Base-by-base conservation (phyloP, 306 rosid species). In the Prunus campanulata region DNA sequence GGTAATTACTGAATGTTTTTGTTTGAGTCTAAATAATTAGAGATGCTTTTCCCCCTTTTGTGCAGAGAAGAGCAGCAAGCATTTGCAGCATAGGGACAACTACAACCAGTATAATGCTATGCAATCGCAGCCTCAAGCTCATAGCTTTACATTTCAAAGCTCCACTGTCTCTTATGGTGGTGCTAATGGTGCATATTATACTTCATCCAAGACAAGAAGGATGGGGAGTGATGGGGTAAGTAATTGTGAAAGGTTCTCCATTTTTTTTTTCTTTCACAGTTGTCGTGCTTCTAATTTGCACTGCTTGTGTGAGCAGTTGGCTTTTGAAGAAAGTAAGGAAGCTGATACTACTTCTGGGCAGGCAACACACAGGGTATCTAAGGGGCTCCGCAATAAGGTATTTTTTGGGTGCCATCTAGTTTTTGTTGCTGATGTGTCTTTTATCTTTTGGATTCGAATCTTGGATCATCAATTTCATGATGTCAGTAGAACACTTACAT, bases 191-290 rank as follows among this genome's bases (percentile, higher is more conserved):
- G 68, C 83, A n/a, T 89, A 88, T 82, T 82, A 89, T 78, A 85
- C 96, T 46, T 80, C 95, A 11, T 90, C 98, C 20, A 82, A 71
- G 79, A 83, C 85, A 25, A 89, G 86, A 79, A 92, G 96, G 81
- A 44, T 81, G 3, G 97, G 98, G 52, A 92, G 91, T 88, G 97
- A 95, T 81, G 97, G 98, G 29, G 97, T 92, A 74, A 84, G 96
- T 73, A 62, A 73, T 52, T 70, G 60, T 76, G 51, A 16, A 54
- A 39, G 65, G 35, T 82, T 29, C 55, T 59, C 27, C 6, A 24
- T 47, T 47, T 19, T 6, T 63, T 27, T 63, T 27, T 30, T 42
- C 9, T 71, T 72, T 71, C 56, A 46, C 9, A 0, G 29, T 74
- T 11, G 16, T 71, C 42, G 32, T 72, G 2, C 73, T 74, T 75